Conservation (phyloP, 2,329 filamentous ascomycete genomes). For the Dactylellina leptospora region DNA sequence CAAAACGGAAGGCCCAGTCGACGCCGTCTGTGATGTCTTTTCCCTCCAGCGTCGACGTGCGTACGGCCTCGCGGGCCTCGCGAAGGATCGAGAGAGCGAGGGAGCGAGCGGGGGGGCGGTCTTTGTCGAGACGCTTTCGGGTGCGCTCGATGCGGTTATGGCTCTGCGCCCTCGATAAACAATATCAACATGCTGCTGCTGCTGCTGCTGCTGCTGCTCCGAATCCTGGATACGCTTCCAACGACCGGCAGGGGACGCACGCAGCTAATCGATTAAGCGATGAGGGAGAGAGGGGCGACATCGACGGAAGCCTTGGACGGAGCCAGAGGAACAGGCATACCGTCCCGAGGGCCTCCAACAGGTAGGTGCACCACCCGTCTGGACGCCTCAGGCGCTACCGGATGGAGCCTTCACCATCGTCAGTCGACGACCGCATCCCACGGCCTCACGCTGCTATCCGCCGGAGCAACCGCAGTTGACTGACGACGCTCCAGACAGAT, state of each 20-base stretch:
- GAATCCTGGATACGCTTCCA: too few species aligned
- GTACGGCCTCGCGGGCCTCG: too few species aligned
- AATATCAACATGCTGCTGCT: too few species aligned
- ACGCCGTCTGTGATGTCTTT: not conserved
- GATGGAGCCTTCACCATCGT: slow-evolving; percentile 16
- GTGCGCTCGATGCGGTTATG: not conserved
- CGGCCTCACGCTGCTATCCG: slow-evolving; percentile 11
- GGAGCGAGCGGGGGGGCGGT: too few species aligned
- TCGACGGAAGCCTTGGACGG: slow-evolving; percentile 18
- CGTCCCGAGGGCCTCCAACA: not conserved
- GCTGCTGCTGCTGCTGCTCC: too few species aligned
- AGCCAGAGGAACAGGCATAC: slow-evolving; percentile 23
- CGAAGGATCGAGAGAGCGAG: too few species aligned
- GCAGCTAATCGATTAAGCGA: slow-evolving; percentile 1
- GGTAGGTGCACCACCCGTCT: slow-evolving; percentile 14
- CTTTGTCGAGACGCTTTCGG: slow-evolving; percentile 3
- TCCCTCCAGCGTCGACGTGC: too few species aligned
- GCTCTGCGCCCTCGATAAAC: not conserved
- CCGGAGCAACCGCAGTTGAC: too few species aligned
- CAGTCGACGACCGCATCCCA: slow-evolving; percentile 9
- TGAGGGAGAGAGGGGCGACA: not conserved
- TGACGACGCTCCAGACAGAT: too few species aligned
- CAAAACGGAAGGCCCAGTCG: slow-evolving; percentile 12
- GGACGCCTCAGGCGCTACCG: slow-evolving; percentile 27
- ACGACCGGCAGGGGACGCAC: too few species aligned